Conservation (phyloP, 176 grass and related monocot genomes). For the Lolium perenne region DNA sequence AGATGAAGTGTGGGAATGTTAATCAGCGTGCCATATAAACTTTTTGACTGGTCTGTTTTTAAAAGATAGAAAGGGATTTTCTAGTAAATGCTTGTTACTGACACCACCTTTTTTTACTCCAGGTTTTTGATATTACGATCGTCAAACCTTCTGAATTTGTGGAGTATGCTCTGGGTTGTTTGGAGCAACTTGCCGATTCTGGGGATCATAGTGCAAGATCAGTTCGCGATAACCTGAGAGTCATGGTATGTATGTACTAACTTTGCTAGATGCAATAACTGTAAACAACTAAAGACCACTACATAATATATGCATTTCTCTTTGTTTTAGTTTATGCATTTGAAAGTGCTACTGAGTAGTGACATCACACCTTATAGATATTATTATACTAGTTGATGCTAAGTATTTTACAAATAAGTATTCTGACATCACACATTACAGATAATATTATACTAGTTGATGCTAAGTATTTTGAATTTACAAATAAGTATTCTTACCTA, state of each 20-base stretch:
- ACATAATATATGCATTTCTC: slow-evolving; percentile 4
- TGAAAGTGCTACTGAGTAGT: not conserved
- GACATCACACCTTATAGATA: slow-evolving; percentile 27
- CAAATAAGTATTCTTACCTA: not conserved
- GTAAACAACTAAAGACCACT: slow-evolving; percentile 24
- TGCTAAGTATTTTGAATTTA: not conserved
- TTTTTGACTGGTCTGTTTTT: slow-evolving; percentile 4
- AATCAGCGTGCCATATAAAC: slow-evolving; percentile 8
- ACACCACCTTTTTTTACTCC: slow-evolving; percentile 40
- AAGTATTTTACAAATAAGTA: slow-evolving; percentile 19
- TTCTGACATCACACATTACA: slow-evolving; percentile 9
- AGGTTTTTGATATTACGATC: slow-evolving; percentile 88
- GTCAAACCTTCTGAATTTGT: slow-evolving; percentile 88
- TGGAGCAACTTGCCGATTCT: slow-evolving; percentile 69
- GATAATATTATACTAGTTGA: slow-evolving; percentile 27
- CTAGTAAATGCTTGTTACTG: slow-evolving; percentile 33
- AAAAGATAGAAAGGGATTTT: slow-evolving; percentile 35
- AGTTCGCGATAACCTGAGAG: slow-evolving; percentile 69
- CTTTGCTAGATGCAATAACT: slow-evolving; percentile 22
- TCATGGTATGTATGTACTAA: slow-evolving; percentile 68
- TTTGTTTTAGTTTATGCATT: slow-evolving; percentile 24
- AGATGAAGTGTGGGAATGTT: slow-evolving; percentile 24
- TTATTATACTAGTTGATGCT: slow-evolving; percentile 14
- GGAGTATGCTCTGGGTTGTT: slow-evolving; percentile 75
- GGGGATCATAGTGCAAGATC: slow-evolving; percentile 73